phyloP scores from a whole-genome alignment of 306 rosid species.

The Quercus cerris region DNA sequence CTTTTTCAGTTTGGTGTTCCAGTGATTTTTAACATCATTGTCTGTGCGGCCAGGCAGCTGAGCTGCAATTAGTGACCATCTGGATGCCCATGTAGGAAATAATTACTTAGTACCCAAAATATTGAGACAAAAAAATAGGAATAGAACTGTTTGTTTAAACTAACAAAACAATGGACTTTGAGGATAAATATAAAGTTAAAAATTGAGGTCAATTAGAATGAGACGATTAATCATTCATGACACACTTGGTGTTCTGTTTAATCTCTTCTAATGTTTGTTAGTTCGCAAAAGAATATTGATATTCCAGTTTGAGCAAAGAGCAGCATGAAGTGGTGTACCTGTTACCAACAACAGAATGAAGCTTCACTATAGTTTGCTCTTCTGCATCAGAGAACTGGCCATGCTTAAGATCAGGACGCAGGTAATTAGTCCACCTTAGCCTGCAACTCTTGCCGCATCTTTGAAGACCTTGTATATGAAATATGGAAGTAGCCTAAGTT shows the following conservation, averaged over 20 bases:
- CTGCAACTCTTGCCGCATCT: constrained; percentile 93
- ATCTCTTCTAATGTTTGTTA: background rate
- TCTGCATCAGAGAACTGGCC: constrained; percentile 79
- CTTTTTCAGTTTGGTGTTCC: constrained; percentile 82
- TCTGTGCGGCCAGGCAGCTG: constrained; percentile 81
- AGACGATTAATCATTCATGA: no score
- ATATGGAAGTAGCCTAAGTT: background rate
- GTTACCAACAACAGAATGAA: constrained; percentile 91
- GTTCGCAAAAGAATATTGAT: background rate
- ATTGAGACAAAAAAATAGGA: background rate
- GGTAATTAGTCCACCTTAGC: constrained; percentile 88
- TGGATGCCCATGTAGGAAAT: constrained; percentile 25
- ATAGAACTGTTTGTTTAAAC: background rate
- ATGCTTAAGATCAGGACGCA: constrained; percentile 88
- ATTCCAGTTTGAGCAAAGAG: background rate
- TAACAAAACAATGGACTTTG: background rate
- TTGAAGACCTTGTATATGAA: constrained; percentile 53
- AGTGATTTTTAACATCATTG: constrained; percentile 76
- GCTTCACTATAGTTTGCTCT: constrained; percentile 86
- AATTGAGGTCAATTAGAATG: background rate
- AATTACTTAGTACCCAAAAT: background rate
- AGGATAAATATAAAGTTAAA: background rate
- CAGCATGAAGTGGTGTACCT: constrained; percentile 33
- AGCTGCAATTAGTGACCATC: constrained; percentile 87
- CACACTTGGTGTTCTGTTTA: background rate